Conservation (phyloP, 768 basidiomycete species). For the Lactarius hengduanensis region DNA sequence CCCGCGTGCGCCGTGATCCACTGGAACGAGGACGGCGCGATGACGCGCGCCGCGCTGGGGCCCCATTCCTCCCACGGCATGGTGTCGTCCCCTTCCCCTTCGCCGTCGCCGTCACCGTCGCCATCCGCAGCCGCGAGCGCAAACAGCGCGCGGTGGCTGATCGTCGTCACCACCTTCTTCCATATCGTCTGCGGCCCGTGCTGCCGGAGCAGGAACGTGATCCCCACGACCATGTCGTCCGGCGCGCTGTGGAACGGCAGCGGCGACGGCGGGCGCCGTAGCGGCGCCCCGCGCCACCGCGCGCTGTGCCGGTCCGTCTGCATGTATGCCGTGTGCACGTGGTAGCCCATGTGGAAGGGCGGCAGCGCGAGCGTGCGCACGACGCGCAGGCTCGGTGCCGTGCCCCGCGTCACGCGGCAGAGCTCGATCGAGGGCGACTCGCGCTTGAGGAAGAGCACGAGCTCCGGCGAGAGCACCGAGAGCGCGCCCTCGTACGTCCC, state of each 20-base stretch:
- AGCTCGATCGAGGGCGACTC: constrained; percentile 10
- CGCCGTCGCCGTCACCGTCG: not conserved
- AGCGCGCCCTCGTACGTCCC: constrained; percentile 23
- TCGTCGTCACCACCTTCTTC: constrained; percentile 20
- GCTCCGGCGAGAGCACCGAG: constrained; percentile 15
- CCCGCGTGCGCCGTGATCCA: constrained; percentile 25
- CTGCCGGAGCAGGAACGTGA: constrained; percentile 22
- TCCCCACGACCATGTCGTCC: constrained; percentile 21
- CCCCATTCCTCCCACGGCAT: constrained; percentile 21
- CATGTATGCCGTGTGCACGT: constrained; percentile 23
- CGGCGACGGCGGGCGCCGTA: not conserved
- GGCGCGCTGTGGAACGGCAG: constrained; percentile 23
- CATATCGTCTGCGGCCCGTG: not conserved
- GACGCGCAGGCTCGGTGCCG: not conserved
- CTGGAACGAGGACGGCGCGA: constrained; percentile 14
- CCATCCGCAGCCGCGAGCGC: constrained; percentile 1
- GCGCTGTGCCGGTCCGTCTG: constrained; percentile 17
- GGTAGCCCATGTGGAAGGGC: not conserved
- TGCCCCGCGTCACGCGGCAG: constrained; percentile 4
- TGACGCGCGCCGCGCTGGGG: constrained; percentile 10
- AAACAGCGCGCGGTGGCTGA: constrained; percentile 16
- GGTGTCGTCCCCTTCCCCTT: not conserved
- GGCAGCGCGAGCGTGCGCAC: constrained; percentile 22
- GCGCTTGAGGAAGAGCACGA: constrained; percentile 20
- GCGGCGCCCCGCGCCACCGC: too few relatives aligned